These are phyloP conservation scores for Priceomyces haplophilus DNA, from an alignment of 805 yeast genomes.

Conservation along the genomic window DNA sequence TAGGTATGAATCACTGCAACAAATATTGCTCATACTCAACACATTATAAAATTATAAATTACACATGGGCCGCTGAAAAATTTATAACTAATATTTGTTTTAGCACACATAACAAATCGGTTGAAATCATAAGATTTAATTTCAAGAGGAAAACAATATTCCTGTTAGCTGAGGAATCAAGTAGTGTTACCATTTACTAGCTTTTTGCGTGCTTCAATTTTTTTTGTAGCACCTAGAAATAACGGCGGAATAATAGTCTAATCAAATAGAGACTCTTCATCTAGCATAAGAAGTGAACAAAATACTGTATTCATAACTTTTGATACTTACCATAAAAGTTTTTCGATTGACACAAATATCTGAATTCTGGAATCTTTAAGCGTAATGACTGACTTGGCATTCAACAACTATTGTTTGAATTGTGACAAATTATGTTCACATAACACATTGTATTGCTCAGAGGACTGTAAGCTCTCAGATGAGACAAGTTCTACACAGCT, in stretches of 20 bases:
- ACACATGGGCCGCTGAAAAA: slow-evolving; percentile 6
- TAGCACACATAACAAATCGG: neutral
- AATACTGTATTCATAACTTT: too few species aligned
- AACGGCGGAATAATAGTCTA: too few species aligned
- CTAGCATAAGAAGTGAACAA: too few species aligned
- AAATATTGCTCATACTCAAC: slow-evolving; percentile 6
- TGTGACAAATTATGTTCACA: slow-evolving; percentile 31
- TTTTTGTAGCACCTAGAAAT: neutral
- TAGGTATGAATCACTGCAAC: slow-evolving; percentile 8
- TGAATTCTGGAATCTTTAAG: too few species aligned
- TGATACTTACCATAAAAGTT: too few species aligned
- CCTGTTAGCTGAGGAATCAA: neutral
- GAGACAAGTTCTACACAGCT: slow-evolving; percentile 22
- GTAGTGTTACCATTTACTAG: neutral
- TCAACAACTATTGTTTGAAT: slow-evolving; percentile 36
- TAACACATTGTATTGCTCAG: slow-evolving; percentile 26
- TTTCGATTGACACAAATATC: too few species aligned
- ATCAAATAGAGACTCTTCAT: too few species aligned
- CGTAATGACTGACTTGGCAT: slow-evolving; percentile 38
- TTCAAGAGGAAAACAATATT: neutral
- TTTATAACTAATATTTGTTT: neutral
- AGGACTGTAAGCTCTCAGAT: slow-evolving; percentile 32
- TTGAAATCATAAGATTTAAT: neutral
- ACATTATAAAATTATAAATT: slow-evolving; percentile 7
- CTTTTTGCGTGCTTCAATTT: neutral